Evolutionary conservation across 1,284 basidiomycete genomes (phyloP).

Genomic region (Fistulinella cinereoalba): DNA sequence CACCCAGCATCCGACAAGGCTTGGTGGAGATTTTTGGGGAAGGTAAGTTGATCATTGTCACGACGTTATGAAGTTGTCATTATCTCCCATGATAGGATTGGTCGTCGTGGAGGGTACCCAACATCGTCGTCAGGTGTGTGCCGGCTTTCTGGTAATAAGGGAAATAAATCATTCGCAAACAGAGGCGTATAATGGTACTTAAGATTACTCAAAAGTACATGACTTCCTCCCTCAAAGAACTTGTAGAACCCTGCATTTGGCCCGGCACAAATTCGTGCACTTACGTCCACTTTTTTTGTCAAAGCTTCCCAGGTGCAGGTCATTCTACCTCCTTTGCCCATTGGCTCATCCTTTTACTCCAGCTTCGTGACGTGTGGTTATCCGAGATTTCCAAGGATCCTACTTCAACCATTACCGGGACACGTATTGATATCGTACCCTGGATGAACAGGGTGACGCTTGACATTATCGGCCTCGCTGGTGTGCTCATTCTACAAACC

Average conservation of each 20-base stretch:
- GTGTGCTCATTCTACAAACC: slow-evolving; percentile 25
- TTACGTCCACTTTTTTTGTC: slow-evolving; percentile 53
- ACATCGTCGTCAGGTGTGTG: slow-evolving; percentile 26
- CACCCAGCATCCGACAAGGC: slow-evolving; percentile 16
- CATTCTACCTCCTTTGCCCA: too few relatives aligned
- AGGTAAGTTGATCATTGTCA: slow-evolving; percentile 17
- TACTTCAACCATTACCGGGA: slow-evolving; percentile 7
- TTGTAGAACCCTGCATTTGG: slow-evolving; percentile 60
- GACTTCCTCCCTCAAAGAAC: neutral
- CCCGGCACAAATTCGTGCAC: slow-evolving; percentile 47
- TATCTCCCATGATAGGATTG: slow-evolving; percentile 5
- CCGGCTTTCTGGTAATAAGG: neutral
- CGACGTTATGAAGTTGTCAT: neutral
- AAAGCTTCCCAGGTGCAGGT: slow-evolving; percentile 46
- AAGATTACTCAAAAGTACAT: neutral
- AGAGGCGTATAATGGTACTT: slow-evolving; percentile 24
- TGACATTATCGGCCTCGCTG: slow-evolving; percentile 69
- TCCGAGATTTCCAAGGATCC: slow-evolving; percentile 27
- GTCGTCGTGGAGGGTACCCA: slow-evolving; percentile 19
- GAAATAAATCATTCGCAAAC: slow-evolving; percentile 1
- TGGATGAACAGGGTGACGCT: slow-evolving; percentile 60
- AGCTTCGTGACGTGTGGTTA: slow-evolving; percentile 49
- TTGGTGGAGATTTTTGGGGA: slow-evolving; percentile 30
- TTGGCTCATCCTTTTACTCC: too few relatives aligned
- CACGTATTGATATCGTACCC: slow-evolving; percentile 47